Percentiles rank a stretch among this genome's conserved stretches.
Conservation (phyloP, 257 asterid genomes). For the Buddleja alternifolia region DNA sequence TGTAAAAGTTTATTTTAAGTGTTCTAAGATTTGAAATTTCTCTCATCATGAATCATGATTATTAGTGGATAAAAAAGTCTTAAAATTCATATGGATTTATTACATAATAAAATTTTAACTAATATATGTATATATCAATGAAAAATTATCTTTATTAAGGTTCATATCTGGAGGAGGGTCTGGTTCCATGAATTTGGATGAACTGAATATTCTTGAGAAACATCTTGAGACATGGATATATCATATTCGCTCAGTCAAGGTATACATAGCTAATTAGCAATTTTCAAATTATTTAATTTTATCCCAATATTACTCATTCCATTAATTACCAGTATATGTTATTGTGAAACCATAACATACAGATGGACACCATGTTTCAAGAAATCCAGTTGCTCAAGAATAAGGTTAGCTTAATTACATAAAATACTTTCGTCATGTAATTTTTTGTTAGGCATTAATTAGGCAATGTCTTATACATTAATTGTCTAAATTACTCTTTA, state of each 20-base stretch:
- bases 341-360: conserved; percentile 4
- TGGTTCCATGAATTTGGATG: conserved; percentile 70
- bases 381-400: conserved; percentile 82
- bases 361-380: conserved; percentile 90
- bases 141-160: no score
- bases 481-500: no score
- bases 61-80: no score
- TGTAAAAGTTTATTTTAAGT: no score
- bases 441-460: no score
- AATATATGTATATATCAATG: no score
- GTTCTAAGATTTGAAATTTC: no score
- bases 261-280: conserved; percentile 17
- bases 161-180: conserved; percentile 76
- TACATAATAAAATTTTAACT: no score
- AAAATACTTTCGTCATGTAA: no score
- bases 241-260: conserved; percentile 89
- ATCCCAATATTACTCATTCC: neutral
- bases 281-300: neutral
- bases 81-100: no score
- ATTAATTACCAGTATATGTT: neutral
- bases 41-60: no score
- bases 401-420: conserved; percentile 51
- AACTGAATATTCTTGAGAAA: conserved; percentile 69
- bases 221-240: conserved; percentile 75
- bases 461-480: no score